A percentile compares a stretch with the other conserved stretches of the same genome.
Evolutionary conservation across 441 rosid species (phyloP).

Genomic region (Bruguiera hainesii): DNA sequence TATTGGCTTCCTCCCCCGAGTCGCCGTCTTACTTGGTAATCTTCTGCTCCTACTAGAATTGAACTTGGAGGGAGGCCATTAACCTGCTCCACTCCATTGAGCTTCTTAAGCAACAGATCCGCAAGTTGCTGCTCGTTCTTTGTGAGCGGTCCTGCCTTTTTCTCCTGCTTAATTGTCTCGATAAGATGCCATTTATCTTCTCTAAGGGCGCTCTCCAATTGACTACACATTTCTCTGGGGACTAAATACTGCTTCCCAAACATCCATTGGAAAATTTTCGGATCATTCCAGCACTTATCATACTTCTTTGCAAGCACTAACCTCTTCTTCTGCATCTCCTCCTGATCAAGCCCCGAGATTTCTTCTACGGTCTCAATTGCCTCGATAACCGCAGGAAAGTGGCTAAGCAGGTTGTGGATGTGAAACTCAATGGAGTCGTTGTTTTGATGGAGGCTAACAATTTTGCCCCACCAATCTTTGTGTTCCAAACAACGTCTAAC

Average conservation of each 20-base stretch:
- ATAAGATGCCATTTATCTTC: constrained; percentile 82
- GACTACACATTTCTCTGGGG: constrained; percentile 45
- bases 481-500: constrained; percentile 68
- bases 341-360: constrained; percentile 70
- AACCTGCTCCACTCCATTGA: constrained; percentile 40
- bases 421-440: constrained; percentile 77
- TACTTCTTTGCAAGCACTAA: constrained; percentile 67
- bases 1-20: constrained; percentile 62
- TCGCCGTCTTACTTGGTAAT: constrained; percentile 73
- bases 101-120: constrained; percentile 57
- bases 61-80: constrained; percentile 65
- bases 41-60: constrained; percentile 59
- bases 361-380: constrained; percentile 81
- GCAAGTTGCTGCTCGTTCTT: constrained; percentile 64
- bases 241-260: constrained; percentile 82
- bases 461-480: constrained; percentile 89
- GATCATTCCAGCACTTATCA: constrained; percentile 77
- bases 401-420: constrained; percentile 71
- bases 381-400: constrained; percentile 71
- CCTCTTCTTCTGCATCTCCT: constrained; percentile 74
- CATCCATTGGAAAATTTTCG: constrained; percentile 68
- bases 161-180: constrained; percentile 60
- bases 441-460: constrained; percentile 66
- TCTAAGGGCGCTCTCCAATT: constrained; percentile 58
- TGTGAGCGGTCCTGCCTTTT: constrained; percentile 31